A percentile compares a stretch with the other conserved stretches of the same genome.
Evolutionary conservation across 1,139 yeast genomes (phyloP).

Genomic region (Debaryomyces psychrophilus): DNA sequence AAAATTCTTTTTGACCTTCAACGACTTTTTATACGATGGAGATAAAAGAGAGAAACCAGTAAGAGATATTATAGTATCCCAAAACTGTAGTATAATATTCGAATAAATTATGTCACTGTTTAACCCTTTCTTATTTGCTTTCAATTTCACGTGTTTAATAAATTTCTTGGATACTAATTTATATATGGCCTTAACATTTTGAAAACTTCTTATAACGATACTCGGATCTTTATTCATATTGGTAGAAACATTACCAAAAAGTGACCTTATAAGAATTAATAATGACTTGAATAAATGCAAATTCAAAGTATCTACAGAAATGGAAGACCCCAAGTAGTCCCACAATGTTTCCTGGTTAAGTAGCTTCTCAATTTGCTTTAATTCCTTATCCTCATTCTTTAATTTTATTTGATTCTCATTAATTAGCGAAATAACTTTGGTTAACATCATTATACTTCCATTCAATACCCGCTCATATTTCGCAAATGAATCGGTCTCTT

Average conservation of each 20-base stretch:
- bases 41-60: conserved; percentile 31
- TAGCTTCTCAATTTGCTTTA: conserved; percentile 30
- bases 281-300: conserved; percentile 51
- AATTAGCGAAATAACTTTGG: conserved; percentile 35
- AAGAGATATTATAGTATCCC: conserved; percentile 49
- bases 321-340: conserved; percentile 38
- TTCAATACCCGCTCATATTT: conserved; percentile 66
- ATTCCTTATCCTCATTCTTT: conserved; percentile 11
- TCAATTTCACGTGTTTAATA: conserved; percentile 54
- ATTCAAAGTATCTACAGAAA: conserved; percentile 35
- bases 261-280: conserved; percentile 35
- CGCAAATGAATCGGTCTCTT: conserved; percentile 66
- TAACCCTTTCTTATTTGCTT: conserved; percentile 29
- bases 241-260: conserved; percentile 17
- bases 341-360: conserved; percentile 46
- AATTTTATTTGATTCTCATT: conserved; percentile 18
- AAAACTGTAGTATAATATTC: conserved; percentile 47
- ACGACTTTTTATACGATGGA: conserved; percentile 21
- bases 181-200: conserved; percentile 34
- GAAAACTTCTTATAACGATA: conserved; percentile 12
- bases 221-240: conserved; percentile 15
- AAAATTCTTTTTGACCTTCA: conserved; percentile 43
- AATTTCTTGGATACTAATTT: conserved; percentile 53
- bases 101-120: conserved; percentile 41
- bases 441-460: conserved; percentile 54